Conservation (phyloP, 305 asterid species). For the Fraxinus latifolia region DNA sequence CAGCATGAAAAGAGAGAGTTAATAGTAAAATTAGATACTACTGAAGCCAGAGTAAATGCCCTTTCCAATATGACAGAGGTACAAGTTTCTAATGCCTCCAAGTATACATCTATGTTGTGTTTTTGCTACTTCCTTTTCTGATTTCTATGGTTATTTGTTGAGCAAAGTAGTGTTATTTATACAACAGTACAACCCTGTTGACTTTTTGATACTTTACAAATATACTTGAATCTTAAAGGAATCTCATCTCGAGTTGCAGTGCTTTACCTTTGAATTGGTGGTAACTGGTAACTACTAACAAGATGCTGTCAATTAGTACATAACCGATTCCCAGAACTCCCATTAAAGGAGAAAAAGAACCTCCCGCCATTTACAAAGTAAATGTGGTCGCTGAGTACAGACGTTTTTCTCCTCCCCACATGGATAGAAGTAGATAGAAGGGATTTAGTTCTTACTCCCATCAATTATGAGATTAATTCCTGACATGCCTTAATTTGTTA, state of each 20-base stretch:
- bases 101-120: not conserved
- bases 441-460: not conserved
- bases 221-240: not conserved
- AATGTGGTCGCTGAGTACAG: not conserved
- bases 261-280: not conserved
- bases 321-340: not conserved
- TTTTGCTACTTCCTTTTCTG: not conserved
- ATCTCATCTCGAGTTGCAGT: not conserved
- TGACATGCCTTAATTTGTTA: slow-evolving; percentile 19
- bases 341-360: not conserved
- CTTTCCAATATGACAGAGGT: slow-evolving; percentile 92
- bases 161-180: not conserved
- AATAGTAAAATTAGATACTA: slow-evolving; percentile 64
- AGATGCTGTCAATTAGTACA: not conserved
- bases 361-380: not conserved
- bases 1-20: slow-evolving; percentile 89
- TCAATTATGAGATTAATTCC: slow-evolving; percentile 2
- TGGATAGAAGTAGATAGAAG: not conserved
- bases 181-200: not conserved
- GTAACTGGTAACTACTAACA: not conserved
- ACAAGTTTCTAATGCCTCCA: not conserved
- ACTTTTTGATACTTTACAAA: not conserved
- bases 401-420: not conserved
- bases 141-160: not conserved
- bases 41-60: slow-evolving; percentile 60